phyloP scores from a whole-genome alignment of 768 basidiomycete species.

The Trametes coccinea region DNA sequence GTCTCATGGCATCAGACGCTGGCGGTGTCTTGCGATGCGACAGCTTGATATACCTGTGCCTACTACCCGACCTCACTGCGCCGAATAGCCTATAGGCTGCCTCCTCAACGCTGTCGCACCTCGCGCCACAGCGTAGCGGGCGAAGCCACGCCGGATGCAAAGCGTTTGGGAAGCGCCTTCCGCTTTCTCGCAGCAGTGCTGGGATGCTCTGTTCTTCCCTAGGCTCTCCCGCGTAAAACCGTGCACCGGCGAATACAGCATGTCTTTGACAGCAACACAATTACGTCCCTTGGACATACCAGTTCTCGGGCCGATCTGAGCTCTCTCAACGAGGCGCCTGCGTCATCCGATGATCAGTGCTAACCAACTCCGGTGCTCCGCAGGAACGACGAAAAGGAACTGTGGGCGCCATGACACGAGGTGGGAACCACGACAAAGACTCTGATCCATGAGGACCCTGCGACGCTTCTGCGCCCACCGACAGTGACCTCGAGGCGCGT shows the following conservation, averaged over 20 bases:
- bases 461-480: not conserved
- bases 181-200: conserved; percentile 1
- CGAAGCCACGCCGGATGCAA: too few species aligned
- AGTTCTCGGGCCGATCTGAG: not conserved
- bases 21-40: conserved; percentile 1
- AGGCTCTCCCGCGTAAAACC: not conserved
- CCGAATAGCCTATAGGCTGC: not conserved
- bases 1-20: conserved; percentile 3
- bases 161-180: too few species aligned
- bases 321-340: not conserved
- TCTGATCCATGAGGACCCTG: conserved; percentile 4
- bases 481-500: not conserved
- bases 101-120: not conserved
- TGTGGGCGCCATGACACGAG: conserved; percentile 12
- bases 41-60: conserved; percentile 11
- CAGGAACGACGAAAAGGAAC: not conserved
- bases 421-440: not conserved
- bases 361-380: not conserved
- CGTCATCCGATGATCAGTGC: not conserved
- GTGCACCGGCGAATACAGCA: not conserved
- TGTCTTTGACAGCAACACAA: not conserved
- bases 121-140: too few species aligned
- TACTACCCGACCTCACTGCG: not conserved
- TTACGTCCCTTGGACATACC: conserved; percentile 11
- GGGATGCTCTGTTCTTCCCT: not conserved